Percentiles rank a stretch among this genome's conserved stretches.
phyloP scores from a whole-genome alignment of 805 yeast genomes.

The Hanseniaspora lachancei region DNA sequence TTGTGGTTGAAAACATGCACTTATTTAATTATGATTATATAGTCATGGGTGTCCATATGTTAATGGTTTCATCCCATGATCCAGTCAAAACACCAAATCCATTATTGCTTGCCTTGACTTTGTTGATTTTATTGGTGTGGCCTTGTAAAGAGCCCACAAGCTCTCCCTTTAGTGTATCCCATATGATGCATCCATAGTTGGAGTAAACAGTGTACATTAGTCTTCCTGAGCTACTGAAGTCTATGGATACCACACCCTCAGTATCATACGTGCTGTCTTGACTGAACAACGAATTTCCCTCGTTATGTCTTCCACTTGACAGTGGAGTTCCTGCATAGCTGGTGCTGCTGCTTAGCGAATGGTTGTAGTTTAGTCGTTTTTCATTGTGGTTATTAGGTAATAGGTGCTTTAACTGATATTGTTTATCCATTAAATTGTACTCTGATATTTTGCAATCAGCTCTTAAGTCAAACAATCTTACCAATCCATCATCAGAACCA shows the following conservation, averaged over 20 bases:
- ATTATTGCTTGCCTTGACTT: conserved; percentile 54
- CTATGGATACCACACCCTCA: conserved; percentile 62
- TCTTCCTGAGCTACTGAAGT: conserved; percentile 62
- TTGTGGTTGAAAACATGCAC: not conserved
- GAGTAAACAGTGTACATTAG: conserved; percentile 62
- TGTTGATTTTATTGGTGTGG: conserved; percentile 48
- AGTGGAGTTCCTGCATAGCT: conserved; percentile 7
- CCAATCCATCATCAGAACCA: conserved; percentile 68
- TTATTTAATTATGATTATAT: conserved; percentile 3
- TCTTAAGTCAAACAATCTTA: conserved; percentile 61
- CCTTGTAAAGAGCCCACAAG: conserved; percentile 55
- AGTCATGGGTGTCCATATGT: conserved; percentile 44
- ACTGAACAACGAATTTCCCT: conserved; percentile 16
- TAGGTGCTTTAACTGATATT: conserved; percentile 13
- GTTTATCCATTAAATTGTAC: conserved; percentile 29
- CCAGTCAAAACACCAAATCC: conserved; percentile 68
- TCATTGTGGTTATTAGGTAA: conserved; percentile 10
- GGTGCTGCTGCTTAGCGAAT: conserved; percentile 1
- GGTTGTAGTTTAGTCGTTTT: not conserved
- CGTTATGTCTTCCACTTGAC: conserved; percentile 8
- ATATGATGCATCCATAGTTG: conserved; percentile 58
- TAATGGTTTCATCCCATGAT: conserved; percentile 66
- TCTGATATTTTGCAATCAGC: conserved; percentile 54
- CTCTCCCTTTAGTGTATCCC: conserved; percentile 62
- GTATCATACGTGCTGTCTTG: conserved; percentile 32